Base-by-base conservation (phyloP, 2,329 filamentous ascomycete genomes). In the Neofusicoccum umdonicola region DNA sequence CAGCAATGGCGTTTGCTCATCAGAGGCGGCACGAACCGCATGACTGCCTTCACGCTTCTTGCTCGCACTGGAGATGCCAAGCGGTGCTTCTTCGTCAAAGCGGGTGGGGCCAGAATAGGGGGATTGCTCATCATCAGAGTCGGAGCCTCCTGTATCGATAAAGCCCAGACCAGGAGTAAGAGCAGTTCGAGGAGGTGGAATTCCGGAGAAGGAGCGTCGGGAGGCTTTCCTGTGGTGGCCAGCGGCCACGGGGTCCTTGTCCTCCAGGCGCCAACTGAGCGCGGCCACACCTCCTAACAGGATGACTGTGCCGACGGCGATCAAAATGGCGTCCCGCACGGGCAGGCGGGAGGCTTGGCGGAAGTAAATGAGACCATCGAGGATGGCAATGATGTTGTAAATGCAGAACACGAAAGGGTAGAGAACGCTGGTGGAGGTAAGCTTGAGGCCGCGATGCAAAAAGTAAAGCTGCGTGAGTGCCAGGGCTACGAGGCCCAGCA, bases 391-490 rank as follows among this genome's bases (percentile, higher is more conserved):
- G 73, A 99, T 97, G 83, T 99, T 99, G 84, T 98, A 99, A 68
- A 98, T 88, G 83, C 95, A 99, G 79, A 99, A 99, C 44, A 98
- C 93, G 71, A 98, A 89, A 4, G 95, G 95, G 78, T 99, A 99
- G 69, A 99, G 84, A 67, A 98, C 90, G 72, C 92, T 97, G 22
- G 95, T 98, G 63, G 93, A 97, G 77, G 96, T 93, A 61, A 99
- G 85, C 78, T 97, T 97, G 67, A 99, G 84, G 62, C 95, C 95
- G 48, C 92, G 87, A 75, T 99, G 95, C 66, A 99, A 87, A 77
- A 96, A 98, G 79, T 97, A 99, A 5, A 99, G 85, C 78, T 99
- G 95, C 50, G 88, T 90, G 50, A 99, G 84, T 4, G 95, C 94
- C 66, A 98, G 84, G 3, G 84, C 83, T 66, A 97, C 83, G 61